Conservation (phyloP, 1,284 basidiomycete species). For the Irpex rosettiformis region DNA sequence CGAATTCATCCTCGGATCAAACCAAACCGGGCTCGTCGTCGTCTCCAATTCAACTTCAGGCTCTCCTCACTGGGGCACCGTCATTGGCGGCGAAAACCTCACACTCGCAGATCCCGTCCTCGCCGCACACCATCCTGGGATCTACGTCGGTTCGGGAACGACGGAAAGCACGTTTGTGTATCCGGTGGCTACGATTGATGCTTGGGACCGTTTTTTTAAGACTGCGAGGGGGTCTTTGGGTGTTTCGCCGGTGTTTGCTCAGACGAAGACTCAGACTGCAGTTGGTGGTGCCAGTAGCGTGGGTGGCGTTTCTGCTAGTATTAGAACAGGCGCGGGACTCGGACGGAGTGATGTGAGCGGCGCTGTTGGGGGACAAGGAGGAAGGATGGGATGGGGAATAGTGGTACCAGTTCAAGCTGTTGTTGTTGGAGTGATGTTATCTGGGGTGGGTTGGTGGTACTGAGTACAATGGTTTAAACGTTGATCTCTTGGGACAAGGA, state of each 20-base stretch:
- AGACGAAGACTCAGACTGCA: no score
- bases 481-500: no score
- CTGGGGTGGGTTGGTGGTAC: no score
- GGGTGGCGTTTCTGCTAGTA: neutral
- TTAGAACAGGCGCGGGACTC: no score
- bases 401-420: no score
- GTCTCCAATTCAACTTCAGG: neutral
- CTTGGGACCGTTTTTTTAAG: conserved; percentile 10
- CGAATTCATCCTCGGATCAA: conserved; percentile 29
- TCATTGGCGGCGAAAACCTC: conserved; percentile 10
- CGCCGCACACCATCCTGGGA: conserved; percentile 4
- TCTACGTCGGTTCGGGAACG: conserved; percentile 6
- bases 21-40: conserved; percentile 24
- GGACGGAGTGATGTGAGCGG: no score
- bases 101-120: neutral
- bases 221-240: neutral
- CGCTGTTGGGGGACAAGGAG: no score
- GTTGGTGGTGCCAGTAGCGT: no score
- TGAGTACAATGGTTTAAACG: no score
- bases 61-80: neutral
- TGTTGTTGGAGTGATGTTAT: no score
- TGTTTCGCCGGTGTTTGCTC: neutral
- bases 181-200: conserved; percentile 12
- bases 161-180: conserved; percentile 10
- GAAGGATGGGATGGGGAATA: no score